These are phyloP conservation scores for Claviceps arundinis DNA, from an alignment of 2,329 filamentous ascomycete species.

Conservation along the genomic window DNA sequence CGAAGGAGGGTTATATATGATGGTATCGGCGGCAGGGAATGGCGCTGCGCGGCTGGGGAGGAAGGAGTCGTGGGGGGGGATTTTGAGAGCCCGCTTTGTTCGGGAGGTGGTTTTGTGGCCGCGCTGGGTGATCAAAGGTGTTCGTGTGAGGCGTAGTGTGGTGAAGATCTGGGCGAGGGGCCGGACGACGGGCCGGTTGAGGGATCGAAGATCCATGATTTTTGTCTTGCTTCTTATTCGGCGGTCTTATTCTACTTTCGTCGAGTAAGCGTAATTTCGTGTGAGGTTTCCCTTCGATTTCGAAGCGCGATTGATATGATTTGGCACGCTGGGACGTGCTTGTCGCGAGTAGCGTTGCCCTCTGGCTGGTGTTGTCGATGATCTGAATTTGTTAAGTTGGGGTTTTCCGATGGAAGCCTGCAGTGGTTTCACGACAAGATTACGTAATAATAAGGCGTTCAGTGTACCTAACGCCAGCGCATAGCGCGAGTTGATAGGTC, in stretches of 20 bases:
- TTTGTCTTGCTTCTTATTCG: not conserved
- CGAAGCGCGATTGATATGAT: not conserved
- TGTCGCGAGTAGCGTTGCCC: not conserved
- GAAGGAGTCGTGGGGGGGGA: slow-evolving; percentile 49
- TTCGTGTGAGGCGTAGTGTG: slow-evolving; percentile 10
- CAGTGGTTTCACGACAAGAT: not conserved
- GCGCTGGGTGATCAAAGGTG: slow-evolving; percentile 17
- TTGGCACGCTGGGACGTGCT: not conserved
- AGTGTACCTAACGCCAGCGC: too few species aligned
- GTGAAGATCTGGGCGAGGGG: slow-evolving; percentile 21
- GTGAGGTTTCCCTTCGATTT: too few species aligned
- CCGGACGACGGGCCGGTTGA: slow-evolving; percentile 23
- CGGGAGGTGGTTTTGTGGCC: slow-evolving; percentile 39
- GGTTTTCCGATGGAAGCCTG: not conserved
- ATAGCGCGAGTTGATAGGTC: too few species aligned
- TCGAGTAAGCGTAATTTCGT: too few species aligned
- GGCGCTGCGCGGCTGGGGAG: slow-evolving; percentile 23
- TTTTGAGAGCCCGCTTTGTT: slow-evolving; percentile 44
- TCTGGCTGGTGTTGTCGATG: not conserved
- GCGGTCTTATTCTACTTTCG: not conserved
- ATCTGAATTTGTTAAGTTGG: not conserved
- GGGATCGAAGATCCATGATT: slow-evolving; percentile 22
- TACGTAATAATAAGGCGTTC: not conserved
- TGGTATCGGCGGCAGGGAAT: slow-evolving; percentile 22
- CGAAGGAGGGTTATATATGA: slow-evolving; percentile 46